Percentiles rank a stretch among this genome's conserved stretches.
Evolutionary conservation across 2,329 filamentous ascomycete species (phyloP).

Genomic region (Chalaropsis ovoidea): DNA sequence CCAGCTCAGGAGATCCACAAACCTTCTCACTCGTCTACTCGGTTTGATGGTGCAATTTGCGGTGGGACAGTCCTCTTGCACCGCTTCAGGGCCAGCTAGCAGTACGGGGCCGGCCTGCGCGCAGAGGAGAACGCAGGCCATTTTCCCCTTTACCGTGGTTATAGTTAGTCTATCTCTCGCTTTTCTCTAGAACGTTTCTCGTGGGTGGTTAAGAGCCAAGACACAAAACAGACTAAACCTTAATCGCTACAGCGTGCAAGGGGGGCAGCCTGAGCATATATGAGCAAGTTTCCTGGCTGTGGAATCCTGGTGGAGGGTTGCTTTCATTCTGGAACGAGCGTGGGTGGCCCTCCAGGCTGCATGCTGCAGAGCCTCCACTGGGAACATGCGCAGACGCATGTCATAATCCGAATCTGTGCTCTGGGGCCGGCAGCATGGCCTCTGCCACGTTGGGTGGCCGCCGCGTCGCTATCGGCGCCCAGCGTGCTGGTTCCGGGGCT

Average conservation of each 20-base stretch:
- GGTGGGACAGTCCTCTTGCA: neutral
- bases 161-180: neutral
- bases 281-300: constrained; percentile 18
- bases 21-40: constrained; percentile 11
- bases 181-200: constrained; percentile 13
- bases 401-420: too few relatives aligned
- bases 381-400: neutral
- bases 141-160: neutral
- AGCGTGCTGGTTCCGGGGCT: too few relatives aligned
- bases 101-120: neutral
- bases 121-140: neutral
- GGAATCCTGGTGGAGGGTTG: neutral
- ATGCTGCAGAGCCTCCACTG: neutral
- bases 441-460: too few relatives aligned
- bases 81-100: neutral
- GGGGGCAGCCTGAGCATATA: constrained; percentile 16
- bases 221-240: constrained; percentile 3
- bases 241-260: constrained; percentile 12
- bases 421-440: too few relatives aligned
- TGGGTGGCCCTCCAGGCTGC: neutral
- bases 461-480: too few relatives aligned
- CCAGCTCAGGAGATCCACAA: constrained; percentile 13
- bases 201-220: constrained; percentile 11
- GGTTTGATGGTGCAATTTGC: neutral
- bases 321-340: neutral